Base-by-base conservation (phyloP, 1,284 basidiomycete genomes). In the Melampsora americana region DNA sequence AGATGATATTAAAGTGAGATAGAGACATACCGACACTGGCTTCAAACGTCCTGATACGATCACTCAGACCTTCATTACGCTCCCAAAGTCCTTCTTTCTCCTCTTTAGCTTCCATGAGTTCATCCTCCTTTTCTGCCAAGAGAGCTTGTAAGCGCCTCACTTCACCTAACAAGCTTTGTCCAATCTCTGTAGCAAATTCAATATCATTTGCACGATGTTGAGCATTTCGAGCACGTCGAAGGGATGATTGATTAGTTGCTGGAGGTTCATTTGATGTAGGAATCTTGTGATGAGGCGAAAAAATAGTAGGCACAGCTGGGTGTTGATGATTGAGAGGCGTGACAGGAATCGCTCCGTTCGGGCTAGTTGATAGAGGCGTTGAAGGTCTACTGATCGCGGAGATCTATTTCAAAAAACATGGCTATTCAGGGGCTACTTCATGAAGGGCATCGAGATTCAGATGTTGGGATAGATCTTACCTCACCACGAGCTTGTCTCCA, bases 121-220 rank as follows among this genome's bases (percentile, higher is more conserved):
- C 90, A 82, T 92, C 92, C 83, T 96, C 93, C 66, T 92, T 88
- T 82, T 95, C 93, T 23, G 87, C 90, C 46, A 96, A 87, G 70
- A 96, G 85, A 76, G 89, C 90, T 81, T 96, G 94, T 60, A 96
- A 85, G 61, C 93, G 86, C 68, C 93, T 87, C 48, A 95, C 92
- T 84, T 96, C 93, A 1, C 90, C 90, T 35, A 96, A 85, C 60
- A 96, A 85, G 42, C 91, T 91, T 79, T 92, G 93, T 0, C 94
- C 93, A 77, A 96, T 96, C 85, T 96, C 93, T 79, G 95, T 93
- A 42, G 93, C 94, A 80, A 96, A 95, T 85, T 95, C 94, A 79
- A 86, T 85, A 78, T 85, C 85, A 71, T 85, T 82, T 0, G 81
- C 80, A 20, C 83, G 80, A 69, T 84, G 83, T 53, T 84, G 83